phyloP scores from a whole-genome alignment of 2,329 filamentous ascomycete genomes.

The Purpureocillium lavendulum region DNA sequence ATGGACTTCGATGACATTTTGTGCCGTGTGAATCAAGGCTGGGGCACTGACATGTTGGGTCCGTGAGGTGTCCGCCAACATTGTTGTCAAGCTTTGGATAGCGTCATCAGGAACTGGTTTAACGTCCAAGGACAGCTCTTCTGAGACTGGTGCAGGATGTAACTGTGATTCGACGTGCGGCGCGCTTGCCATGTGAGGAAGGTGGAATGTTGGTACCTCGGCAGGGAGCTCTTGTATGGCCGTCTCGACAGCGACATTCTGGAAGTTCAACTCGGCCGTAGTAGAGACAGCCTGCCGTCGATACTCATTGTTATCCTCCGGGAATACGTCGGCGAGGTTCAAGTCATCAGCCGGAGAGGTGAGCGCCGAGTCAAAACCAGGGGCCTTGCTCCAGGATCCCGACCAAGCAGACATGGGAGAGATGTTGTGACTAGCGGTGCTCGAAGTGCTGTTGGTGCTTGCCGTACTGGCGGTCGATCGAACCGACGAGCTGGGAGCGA shows the following conservation, averaged over 20 bases:
- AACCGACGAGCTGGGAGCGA: constrained; percentile 40
- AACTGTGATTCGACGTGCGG: too few relatives aligned
- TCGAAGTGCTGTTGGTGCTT: constrained; percentile 28
- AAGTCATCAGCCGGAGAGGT: constrained; percentile 37
- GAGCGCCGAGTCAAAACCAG: constrained; percentile 32
- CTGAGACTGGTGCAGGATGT: too few relatives aligned
- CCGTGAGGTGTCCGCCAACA: constrained; percentile 12
- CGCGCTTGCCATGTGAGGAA: background rate
- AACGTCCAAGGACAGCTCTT: background rate
- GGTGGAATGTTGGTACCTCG: constrained; percentile 23
- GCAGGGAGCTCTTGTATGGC: constrained; percentile 34
- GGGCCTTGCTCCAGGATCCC: constrained; percentile 28
- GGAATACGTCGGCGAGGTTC: constrained; percentile 21
- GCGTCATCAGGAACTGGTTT: constrained; percentile 6
- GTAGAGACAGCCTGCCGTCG: constrained; percentile 7
- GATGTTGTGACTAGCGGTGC: constrained; percentile 31
- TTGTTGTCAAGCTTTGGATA: constrained; percentile 1
- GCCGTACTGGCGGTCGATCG: constrained; percentile 33
- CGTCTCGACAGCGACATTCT: constrained; percentile 11
- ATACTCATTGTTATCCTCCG: constrained; percentile 12
- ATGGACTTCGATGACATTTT: constrained; percentile 37
- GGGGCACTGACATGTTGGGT: constrained; percentile 16
- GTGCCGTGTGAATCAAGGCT: constrained; percentile 32
- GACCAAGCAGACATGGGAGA: constrained; percentile 39
- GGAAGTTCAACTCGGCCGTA: too few relatives aligned